A percentile compares a stretch with the other conserved stretches of the same genome.
Evolutionary conservation across 495 filamentous ascomycete species (phyloP).

Genomic region (Haplographium delicatum): DNA sequence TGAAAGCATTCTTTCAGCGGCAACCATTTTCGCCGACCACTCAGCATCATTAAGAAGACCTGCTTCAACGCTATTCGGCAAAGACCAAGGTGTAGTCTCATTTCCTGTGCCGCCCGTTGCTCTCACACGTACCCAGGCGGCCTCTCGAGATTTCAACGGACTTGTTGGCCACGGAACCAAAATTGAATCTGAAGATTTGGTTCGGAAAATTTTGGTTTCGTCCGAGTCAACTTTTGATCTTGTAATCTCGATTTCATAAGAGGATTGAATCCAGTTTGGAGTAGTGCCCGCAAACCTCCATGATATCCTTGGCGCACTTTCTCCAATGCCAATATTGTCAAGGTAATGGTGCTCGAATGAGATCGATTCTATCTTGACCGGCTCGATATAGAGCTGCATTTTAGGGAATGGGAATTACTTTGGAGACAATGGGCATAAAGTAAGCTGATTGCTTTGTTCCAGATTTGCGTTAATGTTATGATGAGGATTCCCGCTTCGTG

Average conservation of each 20-base stretch:
- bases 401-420: too few species aligned
- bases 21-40: not conserved
- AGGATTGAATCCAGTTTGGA: not conserved
- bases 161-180: not conserved
- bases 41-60: not conserved
- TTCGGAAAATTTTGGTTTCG: not conserved
- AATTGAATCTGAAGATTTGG: not conserved
- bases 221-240: not conserved
- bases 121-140: not conserved
- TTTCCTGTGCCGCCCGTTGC: not conserved
- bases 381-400: too few species aligned
- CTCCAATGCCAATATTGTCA: not conserved
- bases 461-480: too few species aligned
- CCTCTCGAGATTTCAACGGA: not conserved
- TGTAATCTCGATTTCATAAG: slow-evolving; percentile 6
- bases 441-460: too few species aligned
- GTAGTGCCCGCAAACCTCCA: slow-evolving; percentile 4
- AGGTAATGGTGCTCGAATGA: slow-evolving; percentile 2
- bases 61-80: not conserved
- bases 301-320: slow-evolving; percentile 2
- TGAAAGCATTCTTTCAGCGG: too few species aligned
- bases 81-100: not conserved
- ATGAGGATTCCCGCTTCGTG: too few species aligned
- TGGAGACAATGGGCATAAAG: too few species aligned
- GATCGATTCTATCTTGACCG: too few species aligned